Evolutionary conservation across 768 basidiomycete species (phyloP), one percentile per base, ranked within the genome.

Genomic region (Solioccasus polychromus): DNA sequence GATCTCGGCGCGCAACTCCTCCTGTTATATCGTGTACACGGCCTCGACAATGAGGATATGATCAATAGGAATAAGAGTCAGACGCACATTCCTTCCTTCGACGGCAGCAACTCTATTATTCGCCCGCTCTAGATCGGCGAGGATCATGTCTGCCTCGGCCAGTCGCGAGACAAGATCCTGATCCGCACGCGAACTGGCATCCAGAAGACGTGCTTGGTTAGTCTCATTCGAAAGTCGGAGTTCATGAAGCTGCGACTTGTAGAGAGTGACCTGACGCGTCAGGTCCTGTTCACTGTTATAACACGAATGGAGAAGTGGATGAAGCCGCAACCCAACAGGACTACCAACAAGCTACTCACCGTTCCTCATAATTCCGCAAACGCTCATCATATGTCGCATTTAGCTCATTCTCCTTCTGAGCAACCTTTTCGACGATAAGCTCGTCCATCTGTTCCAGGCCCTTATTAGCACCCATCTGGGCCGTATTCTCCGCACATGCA

Each of bases 351-450:
- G 8, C 6, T 8, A 65, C 81, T 23, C 54, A 92, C 92, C 95
- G 79, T 60, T 95, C 95, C 65, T 94, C 93, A 56, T 95, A 97
- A 66, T 98, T 99, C 40, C 91, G 76, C 62, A 99, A 75, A 54
- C 85, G 85, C 69, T 99, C 96, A 58, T 99, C 96, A 53, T 96
- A 97, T 5, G 90, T 93, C 14, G 95, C 96, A 53, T 95, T 90
- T 17, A 98, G 74, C 68, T 97, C 96, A 45, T 94, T 95, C 71
- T 97, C 92, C 69, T 97, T 98, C 65, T 90, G 88, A 3, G 74
- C 71, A 26, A 98, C 87, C 59, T 85, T 86, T 54, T 97, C 95
- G 49, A 82, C 77, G 45, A 98, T 90, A 71, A 93, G 72, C 35
- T 86, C 85, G 19, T 97, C 94, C 96, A 98, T 98, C 92, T 95